Evolutionary conservation across 257 asterid genomes (phyloP).

Genomic region (Solanum bukasovii): DNA sequence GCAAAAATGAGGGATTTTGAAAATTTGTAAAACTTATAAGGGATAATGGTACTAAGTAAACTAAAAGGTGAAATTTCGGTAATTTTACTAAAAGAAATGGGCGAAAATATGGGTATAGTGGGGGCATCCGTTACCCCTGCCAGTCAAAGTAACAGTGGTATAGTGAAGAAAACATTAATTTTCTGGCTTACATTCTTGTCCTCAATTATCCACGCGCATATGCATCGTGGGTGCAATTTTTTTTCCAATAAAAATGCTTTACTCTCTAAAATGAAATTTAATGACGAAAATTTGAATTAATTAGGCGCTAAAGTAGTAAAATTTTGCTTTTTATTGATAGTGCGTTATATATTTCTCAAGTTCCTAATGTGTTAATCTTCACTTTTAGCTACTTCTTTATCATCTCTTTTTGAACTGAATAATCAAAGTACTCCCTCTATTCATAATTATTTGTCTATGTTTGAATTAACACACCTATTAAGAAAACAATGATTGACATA

Average conservation of each 20-base stretch:
- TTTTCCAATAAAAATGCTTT: background rate
- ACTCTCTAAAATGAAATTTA: background rate
- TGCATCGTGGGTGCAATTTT: background rate
- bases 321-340: background rate
- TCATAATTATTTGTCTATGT: no score
- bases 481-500: no score
- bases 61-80: no score
- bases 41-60: no score
- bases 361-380: background rate
- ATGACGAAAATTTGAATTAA: background rate
- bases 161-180: no score
- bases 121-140: background rate
- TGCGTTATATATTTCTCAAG: background rate
- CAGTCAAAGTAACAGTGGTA: background rate
- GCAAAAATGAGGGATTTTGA: no score
- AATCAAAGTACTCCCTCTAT: no score
- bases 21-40: no score
- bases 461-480: no score
- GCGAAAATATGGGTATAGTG: background rate
- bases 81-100: no score
- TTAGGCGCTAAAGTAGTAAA: background rate
- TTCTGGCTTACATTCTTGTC: background rate
- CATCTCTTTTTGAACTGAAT: background rate
- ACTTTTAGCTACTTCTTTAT: background rate
- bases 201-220: background rate